phyloP scores from a whole-genome alignment of 257 asterid genomes.

The Solanum sitiens region DNA sequence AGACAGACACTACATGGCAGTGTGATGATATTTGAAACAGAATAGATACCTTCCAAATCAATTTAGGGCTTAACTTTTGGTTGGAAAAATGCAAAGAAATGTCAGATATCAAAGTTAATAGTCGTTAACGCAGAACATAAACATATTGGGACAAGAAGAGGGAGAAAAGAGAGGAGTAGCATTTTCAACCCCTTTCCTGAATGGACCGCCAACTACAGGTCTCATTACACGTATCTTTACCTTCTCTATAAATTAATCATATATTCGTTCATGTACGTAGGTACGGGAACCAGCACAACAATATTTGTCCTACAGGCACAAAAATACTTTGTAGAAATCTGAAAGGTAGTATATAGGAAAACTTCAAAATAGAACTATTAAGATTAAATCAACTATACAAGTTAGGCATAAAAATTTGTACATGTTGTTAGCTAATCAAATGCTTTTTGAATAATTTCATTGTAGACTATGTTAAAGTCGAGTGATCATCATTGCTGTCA shows the following conservation, averaged over 20 bases:
- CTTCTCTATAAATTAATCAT: slow-evolving; percentile 60
- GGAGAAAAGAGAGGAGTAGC: slow-evolving; percentile 24
- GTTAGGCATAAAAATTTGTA: too few species aligned
- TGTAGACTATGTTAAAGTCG: too few species aligned
- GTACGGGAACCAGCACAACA: slow-evolving; percentile 86
- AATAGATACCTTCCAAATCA: not conserved
- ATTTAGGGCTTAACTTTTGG: not conserved
- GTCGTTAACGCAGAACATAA: not conserved
- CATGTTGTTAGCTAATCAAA: too few species aligned
- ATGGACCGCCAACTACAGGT: slow-evolving; percentile 71
- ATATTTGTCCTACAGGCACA: slow-evolving; percentile 49
- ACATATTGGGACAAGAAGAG: not conserved
- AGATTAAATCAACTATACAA: too few species aligned
- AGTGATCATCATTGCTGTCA: too few species aligned
- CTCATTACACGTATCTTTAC: slow-evolving; percentile 51
- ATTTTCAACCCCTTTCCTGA: slow-evolving; percentile 57
- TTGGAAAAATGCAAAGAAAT: not conserved
- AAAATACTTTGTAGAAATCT: not conserved
- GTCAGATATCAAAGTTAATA: not conserved
- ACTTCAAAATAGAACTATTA: too few species aligned
- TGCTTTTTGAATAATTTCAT: too few species aligned
- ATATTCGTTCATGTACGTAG: slow-evolving; percentile 53
- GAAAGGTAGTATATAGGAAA: too few species aligned
- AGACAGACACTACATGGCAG: not conserved
- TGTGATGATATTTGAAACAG: not conserved